phyloP scores from a whole-genome alignment of 306 rosid genomes.

The Hippophae rhamnoides region DNA sequence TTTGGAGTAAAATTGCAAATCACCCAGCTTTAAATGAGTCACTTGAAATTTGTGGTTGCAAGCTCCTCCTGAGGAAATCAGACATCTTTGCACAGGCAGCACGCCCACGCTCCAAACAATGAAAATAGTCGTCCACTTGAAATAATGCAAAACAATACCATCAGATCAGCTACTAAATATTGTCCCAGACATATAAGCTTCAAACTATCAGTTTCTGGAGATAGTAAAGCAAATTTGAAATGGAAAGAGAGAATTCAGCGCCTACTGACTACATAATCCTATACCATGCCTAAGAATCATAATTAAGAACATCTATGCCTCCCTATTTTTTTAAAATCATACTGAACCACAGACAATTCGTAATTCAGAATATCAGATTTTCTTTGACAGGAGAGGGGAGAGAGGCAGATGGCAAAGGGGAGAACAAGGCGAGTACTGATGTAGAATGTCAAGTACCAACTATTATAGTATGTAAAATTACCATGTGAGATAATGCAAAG shows the following conservation, averaged over 20 bases:
- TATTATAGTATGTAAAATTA: neutral
- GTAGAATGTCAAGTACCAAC: neutral
- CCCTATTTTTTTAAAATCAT: too few relatives aligned
- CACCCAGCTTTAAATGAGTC: slow-evolving; percentile 34
- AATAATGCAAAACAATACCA: slow-evolving; percentile 18
- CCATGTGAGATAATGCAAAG: neutral
- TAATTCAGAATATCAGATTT: too few relatives aligned
- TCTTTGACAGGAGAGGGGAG: too few relatives aligned
- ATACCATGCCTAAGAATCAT: too few relatives aligned
- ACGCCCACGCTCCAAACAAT: slow-evolving; percentile 78
- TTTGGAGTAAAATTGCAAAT: slow-evolving; percentile 11
- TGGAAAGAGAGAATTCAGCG: neutral
- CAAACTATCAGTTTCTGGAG: neutral
- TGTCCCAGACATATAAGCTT: neutral
- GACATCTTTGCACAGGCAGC: slow-evolving; percentile 68
- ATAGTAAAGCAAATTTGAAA: neutral
- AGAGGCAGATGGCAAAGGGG: too few relatives aligned
- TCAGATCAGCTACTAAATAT: slow-evolving; percentile 11
- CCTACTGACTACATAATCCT: too few relatives aligned
- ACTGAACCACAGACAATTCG: too few relatives aligned
- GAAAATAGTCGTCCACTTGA: slow-evolving; percentile 74
- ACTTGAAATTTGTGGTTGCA: slow-evolving; percentile 36
- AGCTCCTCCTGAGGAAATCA: slow-evolving; percentile 59
- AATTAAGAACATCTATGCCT: too few relatives aligned
- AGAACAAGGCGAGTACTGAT: neutral